Evolutionary conservation across 495 filamentous ascomycete species (phyloP), one percentile per base, ranked within the genome.

Genomic region (Copromyces sp.): DNA sequence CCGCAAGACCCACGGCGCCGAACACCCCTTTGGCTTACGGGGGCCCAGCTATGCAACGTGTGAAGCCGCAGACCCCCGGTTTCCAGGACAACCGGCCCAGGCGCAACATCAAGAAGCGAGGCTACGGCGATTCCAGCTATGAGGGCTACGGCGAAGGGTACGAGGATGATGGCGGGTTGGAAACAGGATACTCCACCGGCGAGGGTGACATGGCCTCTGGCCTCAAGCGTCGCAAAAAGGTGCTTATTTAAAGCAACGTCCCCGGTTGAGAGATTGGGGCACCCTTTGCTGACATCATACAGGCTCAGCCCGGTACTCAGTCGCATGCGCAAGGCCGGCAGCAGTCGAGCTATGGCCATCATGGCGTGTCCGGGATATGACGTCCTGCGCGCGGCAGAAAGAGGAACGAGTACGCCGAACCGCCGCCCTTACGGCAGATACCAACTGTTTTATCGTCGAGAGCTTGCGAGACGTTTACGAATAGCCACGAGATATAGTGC

Each of bases 131-230:
- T 74, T 84, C 81, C 72, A 88, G 84, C 75, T 88, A 83, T 75
- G 87, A 88, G 73, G 87, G 87, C 59, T 88, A 88, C 75, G 86
- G 84, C 35, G 87, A 88, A 71, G 85, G 87, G 24, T 87, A 75
- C 68, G 80, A 78, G 2, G 86, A 87, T 71, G 85, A 87, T 70
- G 73, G 75, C 1, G 85, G 83, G 38, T 73, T 78, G 68, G 82
- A 82, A 8, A 76, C 78, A 0, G 86, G 85, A 24, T 88, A 87
- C 69, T 87, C 85, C 45, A 86, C 84, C 29, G 83, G 83, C 45
- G 86, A 87, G 71, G 86, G 82, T 39, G 86, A 86, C 37, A 82
- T 84, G 75, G 78, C 74, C 39, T 75, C 78, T 45, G 81, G 80
- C 72, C 76, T 83, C 72, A 88, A 88, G 81, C 82, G 85, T 71